phyloP scores from a whole-genome alignment of 139 green algal genomes.

The Chlorella sp. region DNA sequence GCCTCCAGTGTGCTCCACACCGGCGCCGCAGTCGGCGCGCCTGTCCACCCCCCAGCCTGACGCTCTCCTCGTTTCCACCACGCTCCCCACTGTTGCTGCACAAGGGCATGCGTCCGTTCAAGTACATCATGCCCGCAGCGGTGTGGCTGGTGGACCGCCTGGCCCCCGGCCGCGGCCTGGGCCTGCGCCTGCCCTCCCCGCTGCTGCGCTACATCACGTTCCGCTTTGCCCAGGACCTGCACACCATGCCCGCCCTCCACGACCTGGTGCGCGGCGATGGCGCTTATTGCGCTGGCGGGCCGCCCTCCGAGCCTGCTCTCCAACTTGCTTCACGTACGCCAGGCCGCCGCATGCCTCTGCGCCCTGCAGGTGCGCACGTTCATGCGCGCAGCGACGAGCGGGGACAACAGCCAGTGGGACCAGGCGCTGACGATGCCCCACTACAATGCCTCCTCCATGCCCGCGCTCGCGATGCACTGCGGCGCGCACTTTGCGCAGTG shows the following conservation, averaged over 20 bases:
- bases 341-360: no score
- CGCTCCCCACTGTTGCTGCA: no score
- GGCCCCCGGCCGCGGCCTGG: slow-evolving; percentile 15
- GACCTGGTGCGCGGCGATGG: slow-evolving; percentile 49
- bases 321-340: no score
- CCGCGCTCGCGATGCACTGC: slow-evolving; percentile 73
- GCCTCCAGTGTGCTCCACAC: no score
- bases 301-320: no score
- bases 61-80: neutral
- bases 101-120: slow-evolving; percentile 9
- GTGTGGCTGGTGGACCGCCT: slow-evolving; percentile 14
- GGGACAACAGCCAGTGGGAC: slow-evolving; percentile 84
- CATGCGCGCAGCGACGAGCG: slow-evolving; percentile 46
- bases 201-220: slow-evolving; percentile 66
- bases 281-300: no score
- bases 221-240: slow-evolving; percentile 61
- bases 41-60: neutral
- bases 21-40: no score
- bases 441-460: slow-evolving; percentile 86
- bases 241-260: slow-evolving; percentile 63
- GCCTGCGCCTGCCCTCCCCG: slow-evolving; percentile 72
- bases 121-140: slow-evolving; percentile 12
- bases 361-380: no score
- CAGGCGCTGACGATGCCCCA: slow-evolving; percentile 82
- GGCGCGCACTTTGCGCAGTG: slow-evolving; percentile 33